Evolutionary conservation across 2,329 filamentous ascomycete species (phyloP).

Genomic region (Exophiala alcalophila): DNA sequence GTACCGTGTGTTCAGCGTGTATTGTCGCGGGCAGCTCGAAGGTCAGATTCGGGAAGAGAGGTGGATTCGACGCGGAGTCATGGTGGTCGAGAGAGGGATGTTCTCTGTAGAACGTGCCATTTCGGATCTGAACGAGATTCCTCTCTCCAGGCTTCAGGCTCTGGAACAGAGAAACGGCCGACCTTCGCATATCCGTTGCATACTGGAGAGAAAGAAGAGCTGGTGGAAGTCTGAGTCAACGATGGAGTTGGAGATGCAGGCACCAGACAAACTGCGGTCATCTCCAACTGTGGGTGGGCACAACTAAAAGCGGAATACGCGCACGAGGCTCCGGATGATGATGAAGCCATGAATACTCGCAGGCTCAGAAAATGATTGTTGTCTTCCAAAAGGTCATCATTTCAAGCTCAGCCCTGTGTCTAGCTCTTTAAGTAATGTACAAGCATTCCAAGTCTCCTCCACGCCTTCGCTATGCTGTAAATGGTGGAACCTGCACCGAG

Average conservation of each 20-base stretch:
- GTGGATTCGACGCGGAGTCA: conserved; percentile 58
- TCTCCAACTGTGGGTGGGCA: conserved; percentile 4
- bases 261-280: background rate
- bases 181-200: conserved; percentile 21
- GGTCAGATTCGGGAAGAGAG: conserved; percentile 68
- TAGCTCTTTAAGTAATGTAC: conserved; percentile 20
- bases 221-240: background rate
- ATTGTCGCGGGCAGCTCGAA: conserved; percentile 63
- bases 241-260: conserved; percentile 1
- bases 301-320: background rate
- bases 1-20: conserved; percentile 33
- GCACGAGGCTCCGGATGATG: background rate
- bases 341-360: background rate
- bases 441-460: conserved; percentile 8
- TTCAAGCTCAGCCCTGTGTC: conserved; percentile 16
- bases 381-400: conserved; percentile 3
- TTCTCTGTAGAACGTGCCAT: conserved; percentile 79
- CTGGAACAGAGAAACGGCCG: conserved; percentile 17
- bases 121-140: conserved; percentile 66
- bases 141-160: conserved; percentile 3
- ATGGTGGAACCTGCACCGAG: conserved; percentile 6
- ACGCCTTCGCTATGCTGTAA: conserved; percentile 22
- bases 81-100: conserved; percentile 56
- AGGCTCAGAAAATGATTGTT: background rate
- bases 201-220: background rate